phyloP scores from a whole-genome alignment of 1,284 basidiomycete species.

The Moniliella sp. region DNA sequence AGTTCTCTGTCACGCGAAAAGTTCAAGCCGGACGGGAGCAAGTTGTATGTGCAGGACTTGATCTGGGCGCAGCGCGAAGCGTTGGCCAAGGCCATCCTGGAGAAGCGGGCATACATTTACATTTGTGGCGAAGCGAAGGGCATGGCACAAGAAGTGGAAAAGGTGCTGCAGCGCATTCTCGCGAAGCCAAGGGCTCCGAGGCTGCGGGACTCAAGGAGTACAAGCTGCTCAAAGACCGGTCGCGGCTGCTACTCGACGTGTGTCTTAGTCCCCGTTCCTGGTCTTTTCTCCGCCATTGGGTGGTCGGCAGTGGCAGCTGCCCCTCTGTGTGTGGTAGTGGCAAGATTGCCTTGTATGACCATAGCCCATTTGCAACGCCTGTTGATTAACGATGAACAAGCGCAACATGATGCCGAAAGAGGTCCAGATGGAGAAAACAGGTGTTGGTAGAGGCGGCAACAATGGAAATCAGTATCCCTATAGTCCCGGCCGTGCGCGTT shows the following conservation, averaged over 20 bases:
- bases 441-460: too few relatives aligned
- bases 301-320: too few relatives aligned
- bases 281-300: too few relatives aligned
- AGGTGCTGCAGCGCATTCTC: conserved; percentile 59
- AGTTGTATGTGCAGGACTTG: conserved; percentile 85
- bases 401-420: too few relatives aligned
- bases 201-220: conserved; percentile 65
- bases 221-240: conserved; percentile 77
- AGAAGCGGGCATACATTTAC: conserved; percentile 60
- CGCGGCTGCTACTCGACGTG: conserved; percentile 40
- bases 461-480: too few relatives aligned
- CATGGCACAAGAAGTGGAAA: conserved; percentile 87
- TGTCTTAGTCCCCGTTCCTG: too few relatives aligned
- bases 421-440: too few relatives aligned
- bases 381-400: too few relatives aligned
- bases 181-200: conserved; percentile 71
- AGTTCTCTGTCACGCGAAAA: conserved; percentile 66
- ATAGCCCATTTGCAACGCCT: too few relatives aligned
- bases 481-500: too few relatives aligned
- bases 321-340: too few relatives aligned
- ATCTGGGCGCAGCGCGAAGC: conserved; percentile 35
- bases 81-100: conserved; percentile 67
- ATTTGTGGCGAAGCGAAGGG: conserved; percentile 78
- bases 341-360: too few relatives aligned
- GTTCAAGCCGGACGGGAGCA: conserved; percentile 58